Evolutionary conservation across 1,139 yeast species (phyloP).

Genomic region (Suhomyces coccinellae): DNA sequence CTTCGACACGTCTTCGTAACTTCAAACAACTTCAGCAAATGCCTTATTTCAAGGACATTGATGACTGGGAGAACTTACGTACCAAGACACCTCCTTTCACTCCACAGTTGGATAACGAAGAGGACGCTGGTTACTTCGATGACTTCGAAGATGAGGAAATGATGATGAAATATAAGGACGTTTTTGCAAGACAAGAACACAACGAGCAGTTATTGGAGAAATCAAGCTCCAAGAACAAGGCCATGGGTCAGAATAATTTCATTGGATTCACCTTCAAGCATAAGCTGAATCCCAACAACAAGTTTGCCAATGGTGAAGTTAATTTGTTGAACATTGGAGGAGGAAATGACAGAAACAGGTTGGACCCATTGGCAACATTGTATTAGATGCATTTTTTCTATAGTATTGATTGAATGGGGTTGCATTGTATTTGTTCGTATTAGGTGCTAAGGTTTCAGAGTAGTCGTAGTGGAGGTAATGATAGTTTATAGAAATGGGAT

Average conservation of each 20-base stretch:
- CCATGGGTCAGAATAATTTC: conserved; percentile 54
- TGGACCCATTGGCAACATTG: conserved; percentile 50
- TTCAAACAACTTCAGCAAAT: conserved; percentile 80
- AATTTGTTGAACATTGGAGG: conserved; percentile 34
- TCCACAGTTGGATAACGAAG: conserved; percentile 94
- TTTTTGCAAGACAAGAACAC: conserved; percentile 83
- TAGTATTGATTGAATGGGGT: neutral
- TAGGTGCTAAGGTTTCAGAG: neutral
- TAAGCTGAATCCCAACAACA: conserved; percentile 63
- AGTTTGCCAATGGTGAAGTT: conserved; percentile 44
- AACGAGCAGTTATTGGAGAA: conserved; percentile 75
- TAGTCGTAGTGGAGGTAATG: neutral
- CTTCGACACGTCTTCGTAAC: conserved; percentile 68
- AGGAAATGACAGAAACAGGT: conserved; percentile 22
- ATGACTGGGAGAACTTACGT: conserved; percentile 70
- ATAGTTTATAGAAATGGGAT: neutral
- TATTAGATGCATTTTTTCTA: conserved; percentile 23
- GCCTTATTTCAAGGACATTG: conserved; percentile 78
- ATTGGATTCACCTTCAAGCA: conserved; percentile 97
- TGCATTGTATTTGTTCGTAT: conserved; percentile 3
- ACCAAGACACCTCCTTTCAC: conserved; percentile 85
- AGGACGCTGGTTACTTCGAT: conserved; percentile 98
- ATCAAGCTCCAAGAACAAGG: conserved; percentile 38
- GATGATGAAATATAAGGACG: conserved; percentile 97
- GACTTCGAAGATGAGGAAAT: conserved; percentile 95